These are phyloP conservation scores for Heritiera fomes DNA, from an alignment of 345 rosid species.

Conservation along the genomic window DNA sequence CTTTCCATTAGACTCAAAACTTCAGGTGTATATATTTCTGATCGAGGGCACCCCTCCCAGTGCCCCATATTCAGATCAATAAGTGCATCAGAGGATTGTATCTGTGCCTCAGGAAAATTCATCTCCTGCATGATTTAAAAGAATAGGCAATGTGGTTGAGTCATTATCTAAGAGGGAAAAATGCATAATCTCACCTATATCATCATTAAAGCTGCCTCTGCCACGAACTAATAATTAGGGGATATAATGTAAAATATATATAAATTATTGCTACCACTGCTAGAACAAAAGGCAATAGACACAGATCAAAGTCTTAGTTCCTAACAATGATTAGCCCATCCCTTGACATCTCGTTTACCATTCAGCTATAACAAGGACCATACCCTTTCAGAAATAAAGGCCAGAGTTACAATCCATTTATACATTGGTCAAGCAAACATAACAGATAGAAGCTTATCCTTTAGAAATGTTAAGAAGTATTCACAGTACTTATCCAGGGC, in stretches of 20 bases:
- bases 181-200: constrained; percentile 2
- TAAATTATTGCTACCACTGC: not conserved
- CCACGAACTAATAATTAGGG: not conserved
- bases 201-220: constrained; percentile 12
- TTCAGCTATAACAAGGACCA: not conserved
- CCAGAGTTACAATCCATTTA: not conserved
- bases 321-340: not conserved
- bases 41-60: constrained; percentile 75
- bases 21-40: constrained; percentile 68
- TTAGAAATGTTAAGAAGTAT: not conserved
- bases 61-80: constrained; percentile 77
- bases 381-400: constrained; percentile 4
- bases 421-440: not conserved
- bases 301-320: constrained; percentile 10
- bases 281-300: not conserved
- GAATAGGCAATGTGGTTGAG: constrained; percentile 2
- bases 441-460: not conserved
- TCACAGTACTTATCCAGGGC: not conserved
- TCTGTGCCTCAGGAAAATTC: constrained; percentile 63
- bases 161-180: constrained; percentile 16
- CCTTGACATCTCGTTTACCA: not conserved
- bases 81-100: constrained; percentile 70
- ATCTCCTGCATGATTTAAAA: constrained; percentile 63
- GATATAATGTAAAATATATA: not conserved
- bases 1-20: constrained; percentile 58